Conservation (phyloP, 2,329 filamentous ascomycete species). For the Fusarium tricinctum region DNA sequence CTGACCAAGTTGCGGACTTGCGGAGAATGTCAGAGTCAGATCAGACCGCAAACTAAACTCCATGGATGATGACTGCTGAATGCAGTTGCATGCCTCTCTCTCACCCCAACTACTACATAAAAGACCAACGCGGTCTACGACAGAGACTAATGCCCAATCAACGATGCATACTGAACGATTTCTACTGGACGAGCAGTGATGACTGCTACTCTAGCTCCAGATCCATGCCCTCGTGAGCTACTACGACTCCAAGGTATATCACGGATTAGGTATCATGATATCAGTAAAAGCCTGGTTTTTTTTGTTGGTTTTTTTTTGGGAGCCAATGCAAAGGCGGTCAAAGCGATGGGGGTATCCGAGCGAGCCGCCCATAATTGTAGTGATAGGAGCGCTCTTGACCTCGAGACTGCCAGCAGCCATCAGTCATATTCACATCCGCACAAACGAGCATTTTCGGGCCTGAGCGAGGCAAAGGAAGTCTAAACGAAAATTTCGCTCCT, state of each 20-base stretch:
- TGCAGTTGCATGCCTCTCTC: constrained; percentile 27
- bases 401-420: constrained; percentile 2
- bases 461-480: constrained; percentile 6
- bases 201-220: constrained; percentile 38
- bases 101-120: constrained; percentile 20
- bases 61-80: constrained; percentile 23
- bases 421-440: neutral
- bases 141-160: constrained; percentile 32
- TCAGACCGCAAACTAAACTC: constrained; percentile 33
- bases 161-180: constrained; percentile 9
- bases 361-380: constrained; percentile 28
- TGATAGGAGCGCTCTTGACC: neutral
- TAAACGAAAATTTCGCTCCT: constrained; percentile 37
- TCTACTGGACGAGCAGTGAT: constrained; percentile 23
- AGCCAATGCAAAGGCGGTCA: constrained; percentile 37
- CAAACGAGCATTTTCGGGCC: neutral
- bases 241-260: constrained; percentile 43
- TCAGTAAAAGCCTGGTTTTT: constrained; percentile 30
- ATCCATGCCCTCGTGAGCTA: constrained; percentile 47
- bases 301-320: constrained; percentile 10
- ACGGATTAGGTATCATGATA: constrained; percentile 36
- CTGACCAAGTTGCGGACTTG: constrained; percentile 20
- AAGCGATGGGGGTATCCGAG: constrained; percentile 30
- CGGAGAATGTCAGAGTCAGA: constrained; percentile 12
- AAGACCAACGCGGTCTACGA: constrained; percentile 34